These are phyloP conservation scores for Boletus pseudopeckii DNA, from an alignment of 768 basidiomycete genomes.

Conservation along the genomic window DNA sequence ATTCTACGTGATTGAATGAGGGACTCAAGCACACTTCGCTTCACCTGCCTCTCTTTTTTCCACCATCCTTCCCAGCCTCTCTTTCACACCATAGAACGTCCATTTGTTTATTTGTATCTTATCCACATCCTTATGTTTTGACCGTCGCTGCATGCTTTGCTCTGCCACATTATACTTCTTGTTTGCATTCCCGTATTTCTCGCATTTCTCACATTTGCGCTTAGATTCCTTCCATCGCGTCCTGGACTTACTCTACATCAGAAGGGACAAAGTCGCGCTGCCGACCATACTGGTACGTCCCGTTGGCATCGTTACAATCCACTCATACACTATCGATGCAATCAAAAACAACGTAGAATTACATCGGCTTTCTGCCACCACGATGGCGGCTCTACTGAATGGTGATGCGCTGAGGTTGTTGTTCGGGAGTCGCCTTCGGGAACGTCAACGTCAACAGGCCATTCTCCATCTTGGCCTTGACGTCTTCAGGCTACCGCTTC, in stretches of 20 bases:
- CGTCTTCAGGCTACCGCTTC: constrained; percentile 35
- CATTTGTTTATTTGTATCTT: constrained; percentile 8
- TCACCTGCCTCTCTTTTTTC: not conserved
- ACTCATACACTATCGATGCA: not conserved
- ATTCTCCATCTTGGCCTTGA: constrained; percentile 45
- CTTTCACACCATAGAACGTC: not conserved
- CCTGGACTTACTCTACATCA: not conserved
- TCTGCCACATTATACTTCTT: too few relatives aligned
- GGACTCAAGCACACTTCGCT: not conserved
- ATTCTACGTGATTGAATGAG: constrained; percentile 26
- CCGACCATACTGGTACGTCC: not conserved
- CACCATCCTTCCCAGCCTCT: not conserved
- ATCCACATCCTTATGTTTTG: not conserved
- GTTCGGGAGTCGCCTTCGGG: constrained; percentile 39
- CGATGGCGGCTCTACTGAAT: not conserved
- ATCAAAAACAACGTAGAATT: too few relatives aligned
- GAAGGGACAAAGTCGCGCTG: not conserved
- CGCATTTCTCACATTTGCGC: not conserved
- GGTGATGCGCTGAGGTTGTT: constrained; percentile 39
- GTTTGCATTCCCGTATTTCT: not conserved
- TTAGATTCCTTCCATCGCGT: not conserved
- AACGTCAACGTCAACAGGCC: constrained; percentile 46
- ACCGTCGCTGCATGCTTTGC: not conserved
- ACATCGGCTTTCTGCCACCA: not conserved
- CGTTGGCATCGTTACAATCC: not conserved